These are phyloP conservation scores for Hyaloperonospora arabidopsidis DNA, from an alignment of 352 stramenopile species.

Conservation along the genomic window DNA sequence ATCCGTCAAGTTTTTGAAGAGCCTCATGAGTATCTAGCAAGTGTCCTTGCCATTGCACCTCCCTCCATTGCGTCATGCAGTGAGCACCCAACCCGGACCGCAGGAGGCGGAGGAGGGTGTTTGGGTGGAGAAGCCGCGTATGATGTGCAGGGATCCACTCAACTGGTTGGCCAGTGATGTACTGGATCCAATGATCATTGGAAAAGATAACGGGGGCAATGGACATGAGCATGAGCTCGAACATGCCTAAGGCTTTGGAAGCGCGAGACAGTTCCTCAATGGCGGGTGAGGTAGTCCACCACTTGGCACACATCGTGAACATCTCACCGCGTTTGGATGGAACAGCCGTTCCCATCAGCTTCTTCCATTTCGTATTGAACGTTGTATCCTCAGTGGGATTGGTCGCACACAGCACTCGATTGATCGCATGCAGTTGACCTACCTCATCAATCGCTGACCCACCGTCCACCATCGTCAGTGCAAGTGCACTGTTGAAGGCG, in stretches of 20 bases:
- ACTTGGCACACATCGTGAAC: not conserved
- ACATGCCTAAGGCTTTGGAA: not conserved
- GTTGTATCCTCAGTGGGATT: not conserved
- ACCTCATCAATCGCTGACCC: too few relatives aligned
- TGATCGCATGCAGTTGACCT: too few relatives aligned
- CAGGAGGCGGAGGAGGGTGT: not conserved
- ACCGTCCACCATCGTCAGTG: not conserved
- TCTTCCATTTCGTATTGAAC: slow-evolving; percentile 4
- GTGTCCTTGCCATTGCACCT: not conserved
- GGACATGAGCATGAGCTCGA: slow-evolving; percentile 1
- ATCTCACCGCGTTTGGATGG: not conserved
- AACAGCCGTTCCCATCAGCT: not conserved
- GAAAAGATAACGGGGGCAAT: not conserved
- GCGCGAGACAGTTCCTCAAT: not conserved
- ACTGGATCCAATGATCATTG: slow-evolving; percentile 2
- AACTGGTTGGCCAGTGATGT: not conserved
- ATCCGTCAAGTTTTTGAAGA: not conserved
- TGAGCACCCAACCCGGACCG: not conserved
- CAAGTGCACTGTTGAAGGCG: too few relatives aligned
- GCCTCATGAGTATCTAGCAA: not conserved
- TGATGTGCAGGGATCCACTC: slow-evolving; percentile 1
- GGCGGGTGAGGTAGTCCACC: not conserved
- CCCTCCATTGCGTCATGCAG: not conserved
- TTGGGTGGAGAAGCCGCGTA: not conserved
- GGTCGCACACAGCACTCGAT: not conserved